These are phyloP conservation scores for Aspergillus sp. DNA, from an alignment of 2,329 filamentous ascomycete species.

Conservation along the genomic window DNA sequence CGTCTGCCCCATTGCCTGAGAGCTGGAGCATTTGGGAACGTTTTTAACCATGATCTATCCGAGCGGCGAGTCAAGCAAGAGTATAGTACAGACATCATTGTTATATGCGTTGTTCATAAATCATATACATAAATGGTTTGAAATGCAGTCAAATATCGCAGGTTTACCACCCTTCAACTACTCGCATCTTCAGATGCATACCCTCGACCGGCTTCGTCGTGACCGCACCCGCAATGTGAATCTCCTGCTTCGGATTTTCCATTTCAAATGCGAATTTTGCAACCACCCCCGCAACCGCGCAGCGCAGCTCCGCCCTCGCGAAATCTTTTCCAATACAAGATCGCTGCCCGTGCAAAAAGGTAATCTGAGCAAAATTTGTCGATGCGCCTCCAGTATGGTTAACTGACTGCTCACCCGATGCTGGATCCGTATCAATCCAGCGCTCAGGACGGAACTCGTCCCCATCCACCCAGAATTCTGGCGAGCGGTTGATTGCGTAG, in stretches of 20 bases:
- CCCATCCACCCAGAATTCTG: slow-evolving; percentile 77
- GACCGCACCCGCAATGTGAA: slow-evolving; percentile 42
- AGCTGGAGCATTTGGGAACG: slow-evolving; percentile 5
- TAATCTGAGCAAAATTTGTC: slow-evolving; percentile 45
- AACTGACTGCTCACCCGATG: slow-evolving; percentile 55
- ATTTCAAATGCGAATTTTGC: slow-evolving; percentile 41
- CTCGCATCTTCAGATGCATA: slow-evolving; percentile 41
- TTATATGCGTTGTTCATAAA: slow-evolving; percentile 6
- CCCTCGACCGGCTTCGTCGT: slow-evolving; percentile 47
- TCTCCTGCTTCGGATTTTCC: slow-evolving; percentile 42
- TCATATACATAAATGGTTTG: neutral
- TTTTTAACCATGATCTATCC: neutral
- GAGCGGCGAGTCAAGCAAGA: neutral
- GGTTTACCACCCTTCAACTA: slow-evolving; percentile 38
- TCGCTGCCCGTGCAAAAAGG: slow-evolving; percentile 45
- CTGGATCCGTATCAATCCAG: slow-evolving; percentile 63
- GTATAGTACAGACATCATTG: neutral
- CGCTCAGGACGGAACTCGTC: slow-evolving; percentile 75
- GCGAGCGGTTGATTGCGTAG: slow-evolving; percentile 72
- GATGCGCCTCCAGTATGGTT: slow-evolving; percentile 58
- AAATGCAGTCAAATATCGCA: neutral
- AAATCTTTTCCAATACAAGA: slow-evolving; percentile 49
- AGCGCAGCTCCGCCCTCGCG: slow-evolving; percentile 46
- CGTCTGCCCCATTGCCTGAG: neutral
- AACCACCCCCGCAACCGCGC: slow-evolving; percentile 45